Evolutionary conservation across 169 alveolate genomes (phyloP).

Genomic region (Cryptosporidium andersoni): DNA sequence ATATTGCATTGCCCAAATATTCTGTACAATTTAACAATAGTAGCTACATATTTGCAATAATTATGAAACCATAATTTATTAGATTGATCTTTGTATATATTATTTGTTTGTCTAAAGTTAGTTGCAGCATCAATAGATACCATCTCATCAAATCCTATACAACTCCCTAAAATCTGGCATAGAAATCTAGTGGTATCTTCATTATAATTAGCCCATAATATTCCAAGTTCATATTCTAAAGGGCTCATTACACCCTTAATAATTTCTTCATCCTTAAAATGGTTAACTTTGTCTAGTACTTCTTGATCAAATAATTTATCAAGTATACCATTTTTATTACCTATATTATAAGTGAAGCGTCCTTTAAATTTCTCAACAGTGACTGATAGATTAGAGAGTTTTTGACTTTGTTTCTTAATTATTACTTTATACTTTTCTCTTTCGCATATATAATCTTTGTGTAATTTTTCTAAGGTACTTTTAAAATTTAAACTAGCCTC

Average conservation of each 20-base stretch:
- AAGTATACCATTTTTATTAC: constrained; percentile 37
- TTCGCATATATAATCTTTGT: constrained; percentile 3
- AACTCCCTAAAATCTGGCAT: constrained; percentile 22
- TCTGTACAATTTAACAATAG: constrained; percentile 23
- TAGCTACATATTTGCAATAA: constrained; percentile 14
- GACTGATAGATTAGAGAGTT: constrained; percentile 1
- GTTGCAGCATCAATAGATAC: background rate
- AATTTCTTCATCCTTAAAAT: background rate
- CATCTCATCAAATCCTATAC: background rate
- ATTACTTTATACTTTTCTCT: background rate
- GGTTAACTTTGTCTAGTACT: background rate
- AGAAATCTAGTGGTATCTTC: constrained; percentile 6
- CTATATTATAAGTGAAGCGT: constrained; percentile 49
- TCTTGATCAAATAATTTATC: constrained; percentile 19
- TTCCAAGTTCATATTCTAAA: constrained; percentile 46
- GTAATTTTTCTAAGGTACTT: constrained; percentile 6
- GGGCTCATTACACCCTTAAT: constrained; percentile 41
- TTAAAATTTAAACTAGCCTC: constrained; percentile 18
- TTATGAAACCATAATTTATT: background rate
- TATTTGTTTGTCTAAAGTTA: background rate
- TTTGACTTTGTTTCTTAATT: constrained; percentile 10
- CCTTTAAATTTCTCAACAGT: constrained; percentile 49
- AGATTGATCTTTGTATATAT: background rate
- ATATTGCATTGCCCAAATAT: constrained; percentile 38
- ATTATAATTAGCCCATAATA: constrained; percentile 31